These are phyloP conservation scores for Trametes meyenii DNA, from an alignment of 768 basidiomycete genomes.

Conservation along the genomic window DNA sequence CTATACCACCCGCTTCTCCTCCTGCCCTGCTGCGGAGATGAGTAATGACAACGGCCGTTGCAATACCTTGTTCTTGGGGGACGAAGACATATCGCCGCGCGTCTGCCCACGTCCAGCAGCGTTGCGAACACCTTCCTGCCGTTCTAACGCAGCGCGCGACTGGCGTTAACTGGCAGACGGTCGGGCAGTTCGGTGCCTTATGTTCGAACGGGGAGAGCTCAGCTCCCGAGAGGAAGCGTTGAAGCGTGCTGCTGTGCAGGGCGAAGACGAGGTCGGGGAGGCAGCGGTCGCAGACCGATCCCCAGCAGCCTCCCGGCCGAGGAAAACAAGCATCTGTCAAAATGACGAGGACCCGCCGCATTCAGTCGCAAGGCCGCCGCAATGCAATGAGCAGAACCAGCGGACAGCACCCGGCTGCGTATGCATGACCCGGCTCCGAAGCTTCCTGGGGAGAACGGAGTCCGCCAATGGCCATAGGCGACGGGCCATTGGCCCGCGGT, in stretches of 20 bases:
- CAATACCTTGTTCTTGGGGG: not conserved
- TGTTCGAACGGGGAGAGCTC: not conserved
- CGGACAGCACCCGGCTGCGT: conserved; percentile 19
- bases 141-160: conserved; percentile 11
- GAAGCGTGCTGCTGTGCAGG: conserved; percentile 10
- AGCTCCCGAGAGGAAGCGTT: not conserved
- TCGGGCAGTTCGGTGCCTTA: conserved; percentile 7
- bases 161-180: conserved; percentile 8
- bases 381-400: not conserved
- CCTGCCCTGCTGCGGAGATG: conserved; percentile 28
- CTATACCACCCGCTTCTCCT: conserved; percentile 25
- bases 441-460: conserved; percentile 3
- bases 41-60: conserved; percentile 15
- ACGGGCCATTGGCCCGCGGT: conserved; percentile 9
- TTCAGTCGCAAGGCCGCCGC: conserved; percentile 14
- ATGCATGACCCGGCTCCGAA: conserved; percentile 24
- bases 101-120: conserved; percentile 9
- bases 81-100: conserved; percentile 1
- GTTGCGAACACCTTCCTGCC: conserved; percentile 8
- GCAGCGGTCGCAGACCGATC: not conserved
- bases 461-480: conserved; percentile 10
- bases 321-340: conserved; percentile 6
- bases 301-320: not conserved
- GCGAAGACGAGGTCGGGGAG: conserved; percentile 1
- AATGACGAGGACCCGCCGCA: conserved; percentile 9